These are phyloP conservation scores for Serendipita vermifera DNA, from an alignment of 768 basidiomycete genomes.

Conservation along the genomic window DNA sequence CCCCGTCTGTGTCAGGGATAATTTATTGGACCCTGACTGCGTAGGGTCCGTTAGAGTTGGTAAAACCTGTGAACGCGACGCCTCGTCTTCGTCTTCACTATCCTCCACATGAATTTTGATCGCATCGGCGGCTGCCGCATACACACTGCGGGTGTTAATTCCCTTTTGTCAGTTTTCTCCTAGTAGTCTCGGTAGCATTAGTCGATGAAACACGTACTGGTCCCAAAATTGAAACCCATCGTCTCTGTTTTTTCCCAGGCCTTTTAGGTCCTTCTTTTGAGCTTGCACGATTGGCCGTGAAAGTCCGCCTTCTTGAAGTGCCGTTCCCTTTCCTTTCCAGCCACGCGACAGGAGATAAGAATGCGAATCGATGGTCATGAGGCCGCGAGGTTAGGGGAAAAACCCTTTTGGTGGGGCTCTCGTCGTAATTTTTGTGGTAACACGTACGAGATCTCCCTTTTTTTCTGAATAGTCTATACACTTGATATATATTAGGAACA, in stretches of 20 bases:
- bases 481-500: no score
- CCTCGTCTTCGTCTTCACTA: conserved; percentile 37
- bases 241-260: conserved; percentile 85
- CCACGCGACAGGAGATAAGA: conserved; percentile 63
- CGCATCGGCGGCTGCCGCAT: conserved; percentile 66
- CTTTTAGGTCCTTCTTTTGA: conserved; percentile 74
- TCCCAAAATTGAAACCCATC: conserved; percentile 98
- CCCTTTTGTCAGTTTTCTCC: neutral
- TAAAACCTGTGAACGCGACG: neutral
- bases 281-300: conserved; percentile 61
- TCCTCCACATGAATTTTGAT: conserved; percentile 57
- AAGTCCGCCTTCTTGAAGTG: conserved; percentile 73
- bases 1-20: conserved; percentile 50
- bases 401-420: no score
- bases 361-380: neutral
- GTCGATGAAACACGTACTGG: conserved; percentile 48
- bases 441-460: no score
- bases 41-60: no score
- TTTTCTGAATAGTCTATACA: no score
- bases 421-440: no score
- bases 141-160: conserved; percentile 55
- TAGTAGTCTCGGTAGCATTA: neutral
- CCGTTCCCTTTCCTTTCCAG: conserved; percentile 77
- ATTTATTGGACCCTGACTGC: conserved; percentile 9
- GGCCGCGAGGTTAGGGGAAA: no score